Base-by-base conservation (phyloP, 495 filamentous ascomycete species). In the Penicillium dipodomyicola region DNA sequence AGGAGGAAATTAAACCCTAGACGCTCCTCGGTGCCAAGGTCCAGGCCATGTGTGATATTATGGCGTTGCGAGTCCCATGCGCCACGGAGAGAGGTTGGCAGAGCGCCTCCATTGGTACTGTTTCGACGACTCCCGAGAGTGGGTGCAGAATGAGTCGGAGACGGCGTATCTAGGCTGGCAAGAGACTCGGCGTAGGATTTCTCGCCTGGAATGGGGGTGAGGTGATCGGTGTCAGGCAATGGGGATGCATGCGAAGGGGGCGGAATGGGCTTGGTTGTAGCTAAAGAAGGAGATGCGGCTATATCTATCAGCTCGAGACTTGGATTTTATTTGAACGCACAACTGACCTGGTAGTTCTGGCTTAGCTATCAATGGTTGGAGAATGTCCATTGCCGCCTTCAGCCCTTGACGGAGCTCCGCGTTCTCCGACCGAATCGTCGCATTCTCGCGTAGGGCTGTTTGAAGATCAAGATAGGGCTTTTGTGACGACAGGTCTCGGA, bases 381-480 rank as follows among this genome's bases (percentile, higher is more conserved):
- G 80, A 49, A 87, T 76, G 48, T 79, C 73, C 67, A 89, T 69
- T 20, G 88, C 80, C 19, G 77, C 72, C 37, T 78, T 76, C 57
- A 95, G 67, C 29, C 80, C 77, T 66, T 77, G 76, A 63, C 81
- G 84, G 41, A 92, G 81, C 48, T 88, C 84, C 39, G 77, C 78
- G 68, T 91, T 89, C 66, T 93, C 89, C 29, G 79, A 79, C 69
- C 87, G 79, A 32, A 87, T 79, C 10, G 80, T 75, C 61, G 89
- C 86, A 77, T 88, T 91, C 68, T 88, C 82, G 35, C 80, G 77
- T 35, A 90, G 57, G 12, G 81, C 87, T 20, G 79, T 72, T 74
- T 91, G 88, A 12, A 93, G 81, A 64, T 95, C 89, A 60, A 86
- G 82, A 61, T 89, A 90, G 0, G 90, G 89, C 65, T 91, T 85